Conservation (phyloP, 495 filamentous ascomycete species). For the Xylaria sp. region DNA sequence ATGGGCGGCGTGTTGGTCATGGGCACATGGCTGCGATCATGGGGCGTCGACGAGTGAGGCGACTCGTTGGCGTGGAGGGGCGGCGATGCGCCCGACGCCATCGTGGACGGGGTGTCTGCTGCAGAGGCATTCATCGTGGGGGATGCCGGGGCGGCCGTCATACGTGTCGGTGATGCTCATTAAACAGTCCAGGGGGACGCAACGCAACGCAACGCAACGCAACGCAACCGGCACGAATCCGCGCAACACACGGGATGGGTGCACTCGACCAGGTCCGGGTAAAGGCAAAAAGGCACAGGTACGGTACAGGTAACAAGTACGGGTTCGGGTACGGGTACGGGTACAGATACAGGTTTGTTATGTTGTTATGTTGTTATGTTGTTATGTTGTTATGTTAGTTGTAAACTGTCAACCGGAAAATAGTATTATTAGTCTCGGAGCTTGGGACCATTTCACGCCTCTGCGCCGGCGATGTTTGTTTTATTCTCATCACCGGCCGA, state of each 20-base stretch:
- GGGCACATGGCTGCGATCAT: not conserved
- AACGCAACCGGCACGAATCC: not conserved
- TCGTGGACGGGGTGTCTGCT: slow-evolving; percentile 18
- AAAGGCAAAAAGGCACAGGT: no score
- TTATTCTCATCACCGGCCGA: slow-evolving; percentile 10
- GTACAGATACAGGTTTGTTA: no score
- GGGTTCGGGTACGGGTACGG: no score
- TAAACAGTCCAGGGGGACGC: not conserved
- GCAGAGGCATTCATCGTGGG: slow-evolving; percentile 17
- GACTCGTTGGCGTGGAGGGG: slow-evolving; percentile 10
- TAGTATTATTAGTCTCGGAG: slow-evolving; percentile 8
- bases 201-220: not conserved
- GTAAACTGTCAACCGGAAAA: not conserved
- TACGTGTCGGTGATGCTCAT: slow-evolving; percentile 2
- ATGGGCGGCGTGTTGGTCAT: not conserved
- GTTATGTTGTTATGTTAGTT: no score
- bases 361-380: no score
- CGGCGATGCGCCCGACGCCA: slow-evolving; percentile 19
- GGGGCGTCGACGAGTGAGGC: slow-evolving; percentile 19
- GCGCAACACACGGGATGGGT: not conserved
- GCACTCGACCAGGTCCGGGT: not conserved
- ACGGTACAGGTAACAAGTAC: no score
- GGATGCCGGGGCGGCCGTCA: slow-evolving; percentile 12
- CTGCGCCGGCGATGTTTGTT: not conserved
- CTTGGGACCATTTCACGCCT: slow-evolving; percentile 18